Conservation (phyloP, 1,284 basidiomycete species). For the Psilocybe mexicana region DNA sequence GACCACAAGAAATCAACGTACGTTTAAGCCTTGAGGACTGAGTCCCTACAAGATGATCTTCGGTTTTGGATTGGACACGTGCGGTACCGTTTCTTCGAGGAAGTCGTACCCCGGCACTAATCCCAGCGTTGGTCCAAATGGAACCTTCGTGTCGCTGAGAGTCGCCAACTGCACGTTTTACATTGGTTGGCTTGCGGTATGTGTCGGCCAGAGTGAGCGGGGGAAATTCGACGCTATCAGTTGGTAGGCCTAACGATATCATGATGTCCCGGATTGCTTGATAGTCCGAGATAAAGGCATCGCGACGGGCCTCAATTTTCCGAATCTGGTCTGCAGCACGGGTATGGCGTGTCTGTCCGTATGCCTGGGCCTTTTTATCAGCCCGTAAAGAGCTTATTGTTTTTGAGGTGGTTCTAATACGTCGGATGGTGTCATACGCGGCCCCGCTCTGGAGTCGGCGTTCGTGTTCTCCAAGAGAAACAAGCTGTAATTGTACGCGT, state of each 20-base stretch:
- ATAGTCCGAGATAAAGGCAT: conserved; percentile 11
- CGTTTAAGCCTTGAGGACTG: not conserved
- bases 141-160: conserved; percentile 18
- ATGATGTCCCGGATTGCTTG: conserved; percentile 9
- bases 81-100: not conserved
- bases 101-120: conserved; percentile 9
- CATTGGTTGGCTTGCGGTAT: conserved; percentile 15
- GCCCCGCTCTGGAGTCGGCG: conserved; percentile 19
- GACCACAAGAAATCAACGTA: not conserved
- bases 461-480: conserved; percentile 4
- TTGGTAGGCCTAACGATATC: conserved; percentile 10
- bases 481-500: conserved; percentile 2
- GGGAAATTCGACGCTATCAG: conserved; percentile 8
- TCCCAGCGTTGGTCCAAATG: conserved; percentile 14
- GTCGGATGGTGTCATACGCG: conserved; percentile 15
- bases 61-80: not conserved
- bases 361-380: conserved; percentile 15
- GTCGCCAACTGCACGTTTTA: conserved; percentile 21
- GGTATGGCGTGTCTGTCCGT: conserved; percentile 10
- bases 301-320: not conserved
- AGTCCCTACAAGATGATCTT: not conserved
- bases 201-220: conserved; percentile 19
- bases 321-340: not conserved
- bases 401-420: conserved; percentile 13
- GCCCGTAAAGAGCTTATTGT: conserved; percentile 9